These are phyloP conservation scores for Pseudogymnoascus destructans DNA, from an alignment of 2,329 filamentous ascomycete species.

Conservation along the genomic window DNA sequence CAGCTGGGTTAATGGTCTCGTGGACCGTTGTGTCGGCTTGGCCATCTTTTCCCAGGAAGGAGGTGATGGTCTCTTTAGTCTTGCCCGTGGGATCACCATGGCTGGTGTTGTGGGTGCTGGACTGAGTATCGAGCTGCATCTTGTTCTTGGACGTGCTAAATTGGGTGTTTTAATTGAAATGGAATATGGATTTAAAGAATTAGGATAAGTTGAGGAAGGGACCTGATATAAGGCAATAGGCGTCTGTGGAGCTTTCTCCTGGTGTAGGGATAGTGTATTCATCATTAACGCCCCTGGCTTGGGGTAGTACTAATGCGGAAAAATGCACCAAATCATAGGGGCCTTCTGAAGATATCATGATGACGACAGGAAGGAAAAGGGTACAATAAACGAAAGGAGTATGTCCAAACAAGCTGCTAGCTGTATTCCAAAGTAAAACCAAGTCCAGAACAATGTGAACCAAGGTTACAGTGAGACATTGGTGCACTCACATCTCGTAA, in stretches of 20 bases:
- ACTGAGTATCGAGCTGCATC: conserved; percentile 5
- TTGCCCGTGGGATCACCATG: conserved; percentile 38
- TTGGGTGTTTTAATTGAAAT: conserved; percentile 7
- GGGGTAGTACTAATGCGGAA: background rate
- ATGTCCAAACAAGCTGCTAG: background rate
- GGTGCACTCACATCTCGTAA: background rate
- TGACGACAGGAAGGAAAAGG: conserved; percentile 4
- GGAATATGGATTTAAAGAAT: conserved; percentile 4
- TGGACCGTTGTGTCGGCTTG: conserved; percentile 60
- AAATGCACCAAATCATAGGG: background rate
- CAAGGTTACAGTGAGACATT: conserved; percentile 7
- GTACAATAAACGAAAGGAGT: background rate
- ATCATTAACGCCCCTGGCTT: background rate
- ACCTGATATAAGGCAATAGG: conserved; percentile 8
- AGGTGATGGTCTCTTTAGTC: conserved; percentile 47
- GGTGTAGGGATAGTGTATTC: background rate
- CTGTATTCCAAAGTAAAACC: conserved; percentile 1
- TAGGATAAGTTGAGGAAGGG: background rate
- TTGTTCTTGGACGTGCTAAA: conserved; percentile 9
- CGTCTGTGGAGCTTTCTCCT: conserved; percentile 6
- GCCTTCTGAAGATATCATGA: background rate
- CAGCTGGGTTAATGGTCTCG: conserved; percentile 45
- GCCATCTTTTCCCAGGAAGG: conserved; percentile 47
- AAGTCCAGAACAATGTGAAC: background rate
- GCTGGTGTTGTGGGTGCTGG: conserved; percentile 4